Evolutionary conservation across 441 rosid genomes (phyloP).

Genomic region (Eutrema salsugineum): DNA sequence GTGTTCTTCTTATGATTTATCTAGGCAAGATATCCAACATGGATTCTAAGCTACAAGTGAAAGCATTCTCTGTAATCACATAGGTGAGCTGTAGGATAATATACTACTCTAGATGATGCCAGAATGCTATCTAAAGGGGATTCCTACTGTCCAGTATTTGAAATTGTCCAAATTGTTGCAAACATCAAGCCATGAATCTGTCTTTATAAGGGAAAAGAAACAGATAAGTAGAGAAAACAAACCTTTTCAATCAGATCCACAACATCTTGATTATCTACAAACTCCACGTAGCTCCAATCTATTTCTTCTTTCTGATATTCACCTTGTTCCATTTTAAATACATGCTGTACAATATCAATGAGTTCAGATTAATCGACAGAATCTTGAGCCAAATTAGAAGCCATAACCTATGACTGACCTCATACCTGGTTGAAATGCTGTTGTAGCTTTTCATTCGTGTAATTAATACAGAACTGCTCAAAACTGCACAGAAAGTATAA

Average conservation of each 20-base stretch:
- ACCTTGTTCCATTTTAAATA: constrained; percentile 72
- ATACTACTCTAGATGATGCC: not conserved
- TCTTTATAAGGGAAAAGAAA: not conserved
- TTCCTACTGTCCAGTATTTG: not conserved
- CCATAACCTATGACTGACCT: constrained; percentile 42
- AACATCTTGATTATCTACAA: constrained; percentile 71
- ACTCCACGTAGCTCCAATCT: constrained; percentile 69
- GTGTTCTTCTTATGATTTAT: not conserved
- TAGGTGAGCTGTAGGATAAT: not conserved
- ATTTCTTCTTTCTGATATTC: constrained; percentile 58
- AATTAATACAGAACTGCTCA: constrained; percentile 72
- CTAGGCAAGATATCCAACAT: not conserved
- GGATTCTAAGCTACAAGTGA: not conserved
- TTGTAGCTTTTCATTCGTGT: constrained; percentile 69
- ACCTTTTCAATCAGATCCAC: constrained; percentile 79
- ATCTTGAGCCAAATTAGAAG: constrained; percentile 19
- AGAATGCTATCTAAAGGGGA: not conserved
- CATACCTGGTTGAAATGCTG: constrained; percentile 88
- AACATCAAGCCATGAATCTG: not conserved
- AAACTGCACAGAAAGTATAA: constrained; percentile 39
- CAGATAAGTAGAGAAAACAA: constrained; percentile 12
- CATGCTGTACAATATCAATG: constrained; percentile 42
- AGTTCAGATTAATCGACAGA: constrained; percentile 25
- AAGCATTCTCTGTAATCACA: not conserved
- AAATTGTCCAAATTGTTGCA: not conserved